Percentiles rank a stretch among this genome's conserved stretches.
Conservation (phyloP, 225 moss, liverwort and hornwort species). For the Marchantia polymorpha region DNA sequence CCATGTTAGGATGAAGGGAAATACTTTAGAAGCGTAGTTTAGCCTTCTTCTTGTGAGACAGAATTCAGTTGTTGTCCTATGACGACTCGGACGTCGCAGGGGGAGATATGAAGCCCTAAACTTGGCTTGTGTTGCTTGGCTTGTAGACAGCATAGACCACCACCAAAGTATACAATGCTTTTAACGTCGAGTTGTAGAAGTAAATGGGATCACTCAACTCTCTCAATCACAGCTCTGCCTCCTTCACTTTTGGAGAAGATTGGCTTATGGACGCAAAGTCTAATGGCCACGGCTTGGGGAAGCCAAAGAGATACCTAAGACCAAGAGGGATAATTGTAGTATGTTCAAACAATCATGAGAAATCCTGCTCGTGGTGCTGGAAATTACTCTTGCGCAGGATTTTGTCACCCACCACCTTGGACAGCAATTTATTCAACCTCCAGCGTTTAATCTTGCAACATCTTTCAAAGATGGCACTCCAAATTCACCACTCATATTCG, state of each 20-base stretch:
- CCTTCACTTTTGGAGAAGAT: background rate
- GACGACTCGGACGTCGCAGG: too few relatives aligned
- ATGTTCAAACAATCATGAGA: background rate
- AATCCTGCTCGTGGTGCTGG: too few relatives aligned
- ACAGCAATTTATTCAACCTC: conserved; percentile 73
- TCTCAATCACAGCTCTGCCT: background rate
- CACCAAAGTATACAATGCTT: background rate
- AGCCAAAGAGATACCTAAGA: background rate
- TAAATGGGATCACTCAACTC: background rate
- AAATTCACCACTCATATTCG: conserved; percentile 76
- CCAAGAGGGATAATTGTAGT: background rate
- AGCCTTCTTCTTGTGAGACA: too few relatives aligned
- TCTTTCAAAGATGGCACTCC: conserved; percentile 86
- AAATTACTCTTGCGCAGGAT: conserved; percentile 46
- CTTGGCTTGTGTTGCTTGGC: background rate
- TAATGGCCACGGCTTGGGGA: background rate
- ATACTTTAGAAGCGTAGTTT: too few relatives aligned
- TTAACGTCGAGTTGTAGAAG: background rate
- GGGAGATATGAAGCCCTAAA: too few relatives aligned
- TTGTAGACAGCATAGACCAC: background rate
- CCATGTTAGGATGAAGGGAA: too few relatives aligned
- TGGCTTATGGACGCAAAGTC: background rate
- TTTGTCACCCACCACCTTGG: conserved; percentile 61
- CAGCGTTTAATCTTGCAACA: conserved; percentile 63
- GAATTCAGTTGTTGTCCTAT: too few relatives aligned